These are phyloP conservation scores for Yamadazyma conglobata DNA, from an alignment of 1,139 yeast species.

Conservation along the genomic window DNA sequence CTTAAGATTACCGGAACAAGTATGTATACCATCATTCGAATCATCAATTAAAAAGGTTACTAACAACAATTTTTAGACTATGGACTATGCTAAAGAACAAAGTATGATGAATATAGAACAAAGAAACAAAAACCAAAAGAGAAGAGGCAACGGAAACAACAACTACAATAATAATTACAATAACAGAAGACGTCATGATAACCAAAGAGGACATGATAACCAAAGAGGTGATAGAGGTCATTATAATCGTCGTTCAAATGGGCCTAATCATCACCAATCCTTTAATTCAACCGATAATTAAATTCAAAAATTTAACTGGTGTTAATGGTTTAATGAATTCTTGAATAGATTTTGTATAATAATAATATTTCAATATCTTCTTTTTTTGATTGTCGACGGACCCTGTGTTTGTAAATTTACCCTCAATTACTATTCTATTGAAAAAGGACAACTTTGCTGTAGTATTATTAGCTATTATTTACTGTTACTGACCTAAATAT, in stretches of 20 bases:
- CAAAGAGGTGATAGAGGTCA: no score
- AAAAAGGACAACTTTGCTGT: no score
- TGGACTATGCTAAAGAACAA: conserved; percentile 79
- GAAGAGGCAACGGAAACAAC: conserved; percentile 29
- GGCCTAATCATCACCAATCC: conserved; percentile 3
- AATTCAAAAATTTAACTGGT: background rate
- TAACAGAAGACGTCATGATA: conserved; percentile 16
- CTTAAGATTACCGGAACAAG: conserved; percentile 45
- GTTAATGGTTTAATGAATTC: conserved; percentile 4
- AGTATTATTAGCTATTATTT: no score
- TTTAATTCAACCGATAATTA: conserved; percentile 2
- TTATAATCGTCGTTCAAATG: conserved; percentile 6
- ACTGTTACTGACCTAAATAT: no score
- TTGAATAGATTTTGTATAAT: conserved; percentile 8
- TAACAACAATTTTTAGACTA: conserved; percentile 39
- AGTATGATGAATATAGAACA: conserved; percentile 54
- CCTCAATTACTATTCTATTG: background rate
- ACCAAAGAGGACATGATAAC: conserved; percentile 12
- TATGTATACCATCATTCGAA: conserved; percentile 12
- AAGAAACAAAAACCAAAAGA: conserved; percentile 46
- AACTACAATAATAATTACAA: conserved; percentile 9
- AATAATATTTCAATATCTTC: conserved; percentile 1
- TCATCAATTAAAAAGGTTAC: conserved; percentile 5
- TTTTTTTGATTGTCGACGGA: background rate
- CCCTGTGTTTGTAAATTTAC: background rate